Evolutionary conservation across 768 basidiomycete genomes (phyloP), one percentile per base, ranked within the genome.

Genomic region (Megacollybia marginata): DNA sequence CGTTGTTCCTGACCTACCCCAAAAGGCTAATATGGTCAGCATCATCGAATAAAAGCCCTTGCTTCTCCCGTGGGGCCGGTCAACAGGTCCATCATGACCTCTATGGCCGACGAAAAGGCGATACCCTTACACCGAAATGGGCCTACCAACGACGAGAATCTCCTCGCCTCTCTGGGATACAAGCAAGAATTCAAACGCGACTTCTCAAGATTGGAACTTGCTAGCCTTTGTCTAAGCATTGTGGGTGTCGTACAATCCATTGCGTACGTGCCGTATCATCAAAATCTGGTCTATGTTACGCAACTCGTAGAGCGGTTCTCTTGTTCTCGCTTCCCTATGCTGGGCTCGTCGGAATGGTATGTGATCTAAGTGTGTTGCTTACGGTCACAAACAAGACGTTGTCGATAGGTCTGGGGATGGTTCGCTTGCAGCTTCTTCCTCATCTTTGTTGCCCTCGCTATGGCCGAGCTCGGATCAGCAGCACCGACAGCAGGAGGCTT

Each of bases 191-290:
- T 40, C 38, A 40, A 40, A 18, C 38, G 38, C 38, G 38, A 40
- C 8, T 40, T 40, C 18, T 40, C 38, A 18, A 40, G 38, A 18
- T 15, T 40, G 38, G 38, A 87, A 80, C 78, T 85, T 6, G 86
- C 86, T 54, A 83, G 85, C 0, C 66, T 86, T 35, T 76, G 79
- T 0, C 87, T 87, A 59, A 82, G 80, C 1, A 79, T 87, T 52
- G 83, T 87, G 47, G 85, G 85, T 1, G 61, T 78, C 0, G 60
- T 87, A 12, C 74, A 84, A 9, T 83, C 84, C 0, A 83, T 85
- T 33, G 78, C 82, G 63, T 79, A 51, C 28, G 75, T 67, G 2
- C 13, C 19, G 23, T 12, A 19, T 4, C 23, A 38, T 52, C 32
- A 6, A 28, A 28, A 28, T 13, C 4, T 40, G 4, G 13, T 40